Evolutionary conservation across 78 protist genomes (phyloP).

Genomic region (Speleostelium caveatum): DNA sequence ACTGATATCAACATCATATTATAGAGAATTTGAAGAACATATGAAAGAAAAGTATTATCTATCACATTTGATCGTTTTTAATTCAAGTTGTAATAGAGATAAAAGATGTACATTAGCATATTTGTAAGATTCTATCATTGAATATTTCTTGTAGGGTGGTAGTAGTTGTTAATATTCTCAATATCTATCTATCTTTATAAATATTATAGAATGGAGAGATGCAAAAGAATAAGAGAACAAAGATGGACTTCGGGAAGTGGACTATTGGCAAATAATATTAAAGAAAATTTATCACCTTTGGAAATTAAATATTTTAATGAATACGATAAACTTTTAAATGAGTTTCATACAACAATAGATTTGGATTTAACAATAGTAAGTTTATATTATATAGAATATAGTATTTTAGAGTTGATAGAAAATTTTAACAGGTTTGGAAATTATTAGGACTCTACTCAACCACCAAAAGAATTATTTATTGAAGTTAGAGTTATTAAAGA

Average conservation of each 20-base stretch:
- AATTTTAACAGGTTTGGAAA: neutral
- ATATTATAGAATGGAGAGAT: slow-evolving; percentile 43
- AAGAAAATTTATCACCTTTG: slow-evolving; percentile 31
- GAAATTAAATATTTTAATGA: slow-evolving; percentile 49
- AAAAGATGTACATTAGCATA: slow-evolving; percentile 65
- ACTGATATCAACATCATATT: no score
- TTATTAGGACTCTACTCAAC: slow-evolving; percentile 21
- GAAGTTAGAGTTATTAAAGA: slow-evolving; percentile 74
- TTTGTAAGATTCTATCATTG: slow-evolving; percentile 40
- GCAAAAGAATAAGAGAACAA: slow-evolving; percentile 59
- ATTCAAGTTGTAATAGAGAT: slow-evolving; percentile 11
- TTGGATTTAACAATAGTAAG: slow-evolving; percentile 37
- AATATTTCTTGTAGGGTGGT: no score
- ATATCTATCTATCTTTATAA: neutral
- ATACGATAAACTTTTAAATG: slow-evolving; percentile 36
- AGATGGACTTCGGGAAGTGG: slow-evolving; percentile 73
- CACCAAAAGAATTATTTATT: slow-evolving; percentile 66
- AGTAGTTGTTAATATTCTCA: neutral
- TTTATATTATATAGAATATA: no score
- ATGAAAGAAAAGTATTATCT: slow-evolving; percentile 15
- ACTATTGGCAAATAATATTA: slow-evolving; percentile 11
- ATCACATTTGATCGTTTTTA: slow-evolving; percentile 19
- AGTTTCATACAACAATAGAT: slow-evolving; percentile 36
- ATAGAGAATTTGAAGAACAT: slow-evolving; percentile 27
- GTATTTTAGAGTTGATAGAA: no score